Conservation (phyloP, 139 green algal species). For the Parachlorella kessleri region DNA sequence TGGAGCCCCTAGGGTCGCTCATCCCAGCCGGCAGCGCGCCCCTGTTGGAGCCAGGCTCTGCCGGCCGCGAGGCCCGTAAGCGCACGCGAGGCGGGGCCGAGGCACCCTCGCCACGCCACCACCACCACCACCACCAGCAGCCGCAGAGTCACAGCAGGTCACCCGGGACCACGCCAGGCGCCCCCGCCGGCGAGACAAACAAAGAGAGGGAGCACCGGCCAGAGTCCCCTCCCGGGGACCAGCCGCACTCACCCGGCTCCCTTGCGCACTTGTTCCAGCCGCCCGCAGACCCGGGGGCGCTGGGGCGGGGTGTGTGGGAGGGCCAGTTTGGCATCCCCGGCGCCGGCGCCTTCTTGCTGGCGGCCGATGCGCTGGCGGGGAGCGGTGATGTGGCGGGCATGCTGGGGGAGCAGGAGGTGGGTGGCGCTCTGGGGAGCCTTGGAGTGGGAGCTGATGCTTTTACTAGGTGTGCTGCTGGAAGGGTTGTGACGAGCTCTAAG, state of each 20-base stretch:
- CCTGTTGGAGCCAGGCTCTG: neutral
- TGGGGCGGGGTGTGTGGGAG: conserved; percentile 29
- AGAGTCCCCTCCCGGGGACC: neutral
- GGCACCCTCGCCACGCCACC: neutral
- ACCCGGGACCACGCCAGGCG: too few relatives aligned
- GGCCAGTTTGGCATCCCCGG: conserved; percentile 27
- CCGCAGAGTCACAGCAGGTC: too few relatives aligned
- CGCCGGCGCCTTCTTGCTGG: conserved; percentile 17
- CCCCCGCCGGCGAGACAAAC: too few relatives aligned
- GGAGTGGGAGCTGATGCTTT: too few relatives aligned
- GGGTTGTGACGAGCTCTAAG: neutral
- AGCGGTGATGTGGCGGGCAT: conserved; percentile 21
- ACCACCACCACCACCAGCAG: neutral
- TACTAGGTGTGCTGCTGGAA: neutral
- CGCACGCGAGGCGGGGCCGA: neutral
- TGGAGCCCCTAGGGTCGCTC: too few relatives aligned
- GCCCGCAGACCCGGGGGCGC: neutral
- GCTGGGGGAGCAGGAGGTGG: conserved; percentile 22
- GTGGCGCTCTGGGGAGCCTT: too few relatives aligned
- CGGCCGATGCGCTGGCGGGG: conserved; percentile 28
- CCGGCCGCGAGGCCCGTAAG: neutral
- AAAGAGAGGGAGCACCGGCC: neutral
- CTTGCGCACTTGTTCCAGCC: conserved; percentile 33
- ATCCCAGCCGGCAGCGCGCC: too few relatives aligned
- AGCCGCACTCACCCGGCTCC: conserved; percentile 7